phyloP scores from a whole-genome alignment of 2,329 filamentous ascomycete genomes.

The Epichloe aotearoae region DNA sequence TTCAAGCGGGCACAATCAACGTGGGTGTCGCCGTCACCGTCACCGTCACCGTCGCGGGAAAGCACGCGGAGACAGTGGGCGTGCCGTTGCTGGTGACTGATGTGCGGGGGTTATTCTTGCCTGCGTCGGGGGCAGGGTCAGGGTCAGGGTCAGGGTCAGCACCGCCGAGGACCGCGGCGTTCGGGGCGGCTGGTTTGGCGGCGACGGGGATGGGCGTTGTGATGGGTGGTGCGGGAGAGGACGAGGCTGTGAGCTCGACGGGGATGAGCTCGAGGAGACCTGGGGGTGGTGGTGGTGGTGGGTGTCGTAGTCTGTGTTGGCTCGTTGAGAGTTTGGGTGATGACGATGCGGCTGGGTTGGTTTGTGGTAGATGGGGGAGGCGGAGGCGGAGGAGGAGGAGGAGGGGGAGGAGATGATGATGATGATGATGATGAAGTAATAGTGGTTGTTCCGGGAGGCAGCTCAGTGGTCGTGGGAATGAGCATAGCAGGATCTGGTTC shows the following conservation, averaged over 20 bases:
- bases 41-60: slow-evolving; percentile 24
- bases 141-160: neutral
- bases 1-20: neutral
- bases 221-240: slow-evolving; percentile 2
- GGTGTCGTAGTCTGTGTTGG: slow-evolving; percentile 7
- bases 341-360: slow-evolving; percentile 8
- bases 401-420: neutral
- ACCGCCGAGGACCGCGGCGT: slow-evolving; percentile 5
- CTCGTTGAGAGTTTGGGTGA: slow-evolving; percentile 16
- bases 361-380: neutral
- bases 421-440: neutral
- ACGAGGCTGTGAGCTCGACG: slow-evolving; percentile 8
- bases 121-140: neutral
- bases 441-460: neutral
- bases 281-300: slow-evolving; percentile 5
- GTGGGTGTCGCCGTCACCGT: slow-evolving; percentile 23
- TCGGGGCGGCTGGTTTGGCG: slow-evolving; percentile 4
- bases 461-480: neutral
- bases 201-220: neutral
- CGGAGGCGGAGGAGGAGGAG: neutral
- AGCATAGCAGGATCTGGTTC: neutral
- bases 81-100: slow-evolving; percentile 15
- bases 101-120: slow-evolving; percentile 11
- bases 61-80: slow-evolving; percentile 22
- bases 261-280: slow-evolving; percentile 17